Base-by-base conservation (phyloP, 2,329 filamentous ascomycete genomes). In the Cladobotryum mycophilum region DNA sequence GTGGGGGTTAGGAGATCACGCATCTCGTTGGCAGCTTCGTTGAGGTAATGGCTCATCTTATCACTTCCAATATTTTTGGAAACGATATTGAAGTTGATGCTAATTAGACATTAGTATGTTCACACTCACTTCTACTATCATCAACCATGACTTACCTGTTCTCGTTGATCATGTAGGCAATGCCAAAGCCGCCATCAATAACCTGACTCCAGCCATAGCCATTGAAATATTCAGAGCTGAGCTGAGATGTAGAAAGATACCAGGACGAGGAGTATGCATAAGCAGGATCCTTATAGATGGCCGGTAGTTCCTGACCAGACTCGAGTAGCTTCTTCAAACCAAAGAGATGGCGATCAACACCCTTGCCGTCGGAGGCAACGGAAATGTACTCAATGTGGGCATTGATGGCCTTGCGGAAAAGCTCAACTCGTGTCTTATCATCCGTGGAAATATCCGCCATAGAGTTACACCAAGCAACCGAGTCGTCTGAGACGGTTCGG, bases 161-260 rank as follows among this genome's bases (percentile, higher is more conserved):
- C 78, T 97, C 92, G 67, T 99, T 99, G 69, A 99, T 97, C 93
- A 99, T 99, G 69, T 99, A 99, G 37, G 93, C 93, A 65, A 99
- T 95, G 58, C 93, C 93, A 72, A 93, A 99, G 30, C 93, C 93
- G 54, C 86, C 88, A 64, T 97, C 91, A 49, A 97, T 87, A 47
- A 99, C 93, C 75, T 99, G 92, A 66, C 88, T 93, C 93, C 93
- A 99, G 42, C 93, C 93, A 70, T 99, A 99, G 20, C 95, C 93
- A 68, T 99, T 99, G 73, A 97, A 99, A 77, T 88, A 96, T 75
- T 99, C 95, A 34, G 86, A 91, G 71, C 87, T 93, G 67, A 99
- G 75, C 75, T 99, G 95, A 54, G 84, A 89, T 25, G 85, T 89
- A 25, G 86, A 92, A 53, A 99, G 76, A 72, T 84, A 96, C 93